Evolutionary conservation across 495 filamentous ascomycete species (phyloP).

Genomic region (Talaromyces liani): DNA sequence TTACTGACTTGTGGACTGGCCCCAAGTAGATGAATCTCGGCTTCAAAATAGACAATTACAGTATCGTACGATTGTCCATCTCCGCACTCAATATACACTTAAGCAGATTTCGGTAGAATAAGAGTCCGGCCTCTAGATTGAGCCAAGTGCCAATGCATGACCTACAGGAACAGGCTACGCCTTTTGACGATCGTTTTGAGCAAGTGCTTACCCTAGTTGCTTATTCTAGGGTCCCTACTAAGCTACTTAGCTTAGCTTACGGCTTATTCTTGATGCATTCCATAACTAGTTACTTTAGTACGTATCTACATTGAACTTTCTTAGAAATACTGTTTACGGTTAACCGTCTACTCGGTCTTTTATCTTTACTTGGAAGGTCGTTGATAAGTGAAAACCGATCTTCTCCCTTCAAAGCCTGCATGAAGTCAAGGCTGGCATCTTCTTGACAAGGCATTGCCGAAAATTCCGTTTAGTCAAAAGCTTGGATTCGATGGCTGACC

Average conservation of each 20-base stretch:
- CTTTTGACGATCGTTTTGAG: background rate
- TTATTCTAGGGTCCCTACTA: background rate
- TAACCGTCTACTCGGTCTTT: background rate
- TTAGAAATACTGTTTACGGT: background rate
- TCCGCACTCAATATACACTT: background rate
- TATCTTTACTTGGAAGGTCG: background rate
- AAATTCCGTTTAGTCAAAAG: background rate
- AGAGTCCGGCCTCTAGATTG: background rate
- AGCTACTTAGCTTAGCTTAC: background rate
- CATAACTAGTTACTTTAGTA: background rate
- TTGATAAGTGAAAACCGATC: background rate
- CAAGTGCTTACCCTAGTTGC: background rate
- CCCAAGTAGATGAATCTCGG: background rate
- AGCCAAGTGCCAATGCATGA: background rate
- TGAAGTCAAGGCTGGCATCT: background rate
- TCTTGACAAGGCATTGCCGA: background rate
- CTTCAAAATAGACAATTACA: background rate
- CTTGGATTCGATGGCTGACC: background rate
- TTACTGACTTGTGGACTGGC: background rate
- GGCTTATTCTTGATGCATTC: background rate
- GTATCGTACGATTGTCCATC: background rate
- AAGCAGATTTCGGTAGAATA: background rate
- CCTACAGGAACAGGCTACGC: background rate
- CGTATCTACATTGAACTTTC: background rate
- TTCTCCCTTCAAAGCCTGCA: background rate